Evolutionary conservation across 2,329 filamentous ascomycete genomes (phyloP), one percentile per base, ranked within the genome.

Genomic region (Venturia carpophila): DNA sequence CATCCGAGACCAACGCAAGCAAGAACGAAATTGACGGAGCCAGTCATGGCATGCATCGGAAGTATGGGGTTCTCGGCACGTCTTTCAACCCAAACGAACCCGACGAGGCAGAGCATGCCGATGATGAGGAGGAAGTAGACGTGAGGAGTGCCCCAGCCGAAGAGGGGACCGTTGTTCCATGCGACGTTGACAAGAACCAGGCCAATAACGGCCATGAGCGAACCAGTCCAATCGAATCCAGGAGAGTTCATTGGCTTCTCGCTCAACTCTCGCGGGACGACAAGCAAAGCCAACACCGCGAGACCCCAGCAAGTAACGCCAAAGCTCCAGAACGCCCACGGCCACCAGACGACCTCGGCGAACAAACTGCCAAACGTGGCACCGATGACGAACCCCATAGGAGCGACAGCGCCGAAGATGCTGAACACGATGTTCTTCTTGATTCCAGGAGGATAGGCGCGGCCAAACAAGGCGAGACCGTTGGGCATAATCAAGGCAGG

Each of bases 41-140:
- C 69, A 66, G 70, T 73, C 47, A 75, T 63, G 10, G 69, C 70
- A 15, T 67, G 66, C 10, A 73, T 69, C 1, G 73, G 73, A 10
- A 75, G 67, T 13, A 74, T 67, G 3, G 73, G 72, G 27, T 69
- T 69, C 3, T 61, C 66, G 39, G 73, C 70, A 21, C 70, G 69
- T n/a, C 66, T 64, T 62, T 75, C 73, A 30, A 73, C 68, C 69
- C 69, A 71, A 5, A 69, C 60, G 66, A 73, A 73, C 19, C 60
- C 68, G 42, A 55, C 67, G 1, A 72, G 49, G 45, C 66, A 69
- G 15, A 73, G 64, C 5, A 73, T 41, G 6, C 72, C 72, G 30
- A 73, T 69, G 64, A 73, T 69, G 55, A 73, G 67, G 37, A 71
- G 47, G 64, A 73, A 69, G 65, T 71, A 73, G 27, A 73, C 70